Evolutionary conservation across 1,139 yeast genomes (phyloP).

Genomic region (Yamadazyma trypodendri): DNA sequence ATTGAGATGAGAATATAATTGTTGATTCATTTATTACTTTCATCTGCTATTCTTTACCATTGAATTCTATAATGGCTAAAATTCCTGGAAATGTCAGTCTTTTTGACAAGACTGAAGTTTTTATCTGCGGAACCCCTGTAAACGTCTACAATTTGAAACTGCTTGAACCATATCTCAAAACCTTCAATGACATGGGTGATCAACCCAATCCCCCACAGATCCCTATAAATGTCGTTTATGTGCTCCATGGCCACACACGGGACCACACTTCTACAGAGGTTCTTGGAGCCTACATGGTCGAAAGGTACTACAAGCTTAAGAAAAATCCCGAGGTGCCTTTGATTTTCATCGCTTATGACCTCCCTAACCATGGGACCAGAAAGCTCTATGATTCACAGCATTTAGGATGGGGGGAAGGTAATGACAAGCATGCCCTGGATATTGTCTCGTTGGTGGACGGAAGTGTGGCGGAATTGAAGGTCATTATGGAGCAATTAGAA

Average conservation of each 20-base stretch:
- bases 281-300: slow-evolving; percentile 29
- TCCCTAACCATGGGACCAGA: slow-evolving; percentile 61
- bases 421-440: slow-evolving; percentile 52
- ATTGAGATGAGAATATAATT: neutral
- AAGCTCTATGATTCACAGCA: slow-evolving; percentile 35
- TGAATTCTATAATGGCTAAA: neutral
- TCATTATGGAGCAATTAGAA: slow-evolving; percentile 51
- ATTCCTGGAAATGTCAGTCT: neutral
- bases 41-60: too few relatives aligned
- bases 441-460: slow-evolving; percentile 54
- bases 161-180: slow-evolving; percentile 25
- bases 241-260: slow-evolving; percentile 39
- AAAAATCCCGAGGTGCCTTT: slow-evolving; percentile 24
- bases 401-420: slow-evolving; percentile 46
- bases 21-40: neutral
- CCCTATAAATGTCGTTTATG: slow-evolving; percentile 38
- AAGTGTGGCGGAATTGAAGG: slow-evolving; percentile 46
- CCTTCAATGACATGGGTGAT: slow-evolving; percentile 8
- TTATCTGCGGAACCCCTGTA: slow-evolving; percentile 34
- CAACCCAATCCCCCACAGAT: slow-evolving; percentile 18
- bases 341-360: slow-evolving; percentile 56
- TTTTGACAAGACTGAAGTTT: slow-evolving; percentile 23
- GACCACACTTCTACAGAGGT: slow-evolving; percentile 30
- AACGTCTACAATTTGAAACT: slow-evolving; percentile 33
- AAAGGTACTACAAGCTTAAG: slow-evolving; percentile 24